Conservation (phyloP, 805 yeast species). For the Lachancea kluyveri region DNA sequence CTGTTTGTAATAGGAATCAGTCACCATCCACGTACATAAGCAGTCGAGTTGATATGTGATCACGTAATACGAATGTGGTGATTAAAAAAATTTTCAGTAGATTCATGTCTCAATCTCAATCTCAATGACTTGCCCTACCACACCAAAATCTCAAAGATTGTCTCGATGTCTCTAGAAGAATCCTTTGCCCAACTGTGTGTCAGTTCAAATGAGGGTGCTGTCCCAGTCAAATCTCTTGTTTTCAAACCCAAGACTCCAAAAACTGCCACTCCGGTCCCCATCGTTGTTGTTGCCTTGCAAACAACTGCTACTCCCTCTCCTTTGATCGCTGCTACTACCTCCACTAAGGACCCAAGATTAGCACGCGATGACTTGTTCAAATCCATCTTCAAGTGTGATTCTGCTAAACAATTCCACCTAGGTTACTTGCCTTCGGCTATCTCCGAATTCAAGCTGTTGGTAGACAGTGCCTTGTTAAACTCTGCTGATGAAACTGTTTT, state of each 20-base stretch:
- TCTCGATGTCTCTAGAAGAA: slow-evolving; percentile 63
- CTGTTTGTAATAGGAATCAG: no score
- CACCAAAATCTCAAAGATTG: no score
- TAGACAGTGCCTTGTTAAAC: slow-evolving; percentile 33
- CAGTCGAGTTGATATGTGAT: no score
- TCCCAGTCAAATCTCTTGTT: slow-evolving; percentile 66
- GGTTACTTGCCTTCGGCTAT: slow-evolving; percentile 35
- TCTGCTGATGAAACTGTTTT: slow-evolving; percentile 30
- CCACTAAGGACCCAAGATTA: slow-evolving; percentile 78
- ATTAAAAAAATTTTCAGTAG: no score
- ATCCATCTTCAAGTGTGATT: slow-evolving; percentile 37
- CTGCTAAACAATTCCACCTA: slow-evolving; percentile 28
- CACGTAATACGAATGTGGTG: no score
- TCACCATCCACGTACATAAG: no score
- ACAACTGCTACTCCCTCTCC: slow-evolving; percentile 64
- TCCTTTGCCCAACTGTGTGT: slow-evolving; percentile 61
- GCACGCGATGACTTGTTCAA: slow-evolving; percentile 77
- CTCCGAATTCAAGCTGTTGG: slow-evolving; percentile 23
- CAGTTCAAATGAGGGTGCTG: slow-evolving; percentile 47
- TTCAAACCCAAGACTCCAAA: slow-evolving; percentile 92
- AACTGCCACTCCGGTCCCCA: slow-evolving; percentile 69
- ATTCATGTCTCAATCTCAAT: no score
- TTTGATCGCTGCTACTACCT: slow-evolving; percentile 58
- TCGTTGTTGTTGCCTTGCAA: slow-evolving; percentile 70
- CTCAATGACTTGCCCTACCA: no score